These are phyloP conservation scores for Lasiodiplodia theobromae DNA, from an alignment of 2,329 filamentous ascomycete genomes.

Conservation along the genomic window DNA sequence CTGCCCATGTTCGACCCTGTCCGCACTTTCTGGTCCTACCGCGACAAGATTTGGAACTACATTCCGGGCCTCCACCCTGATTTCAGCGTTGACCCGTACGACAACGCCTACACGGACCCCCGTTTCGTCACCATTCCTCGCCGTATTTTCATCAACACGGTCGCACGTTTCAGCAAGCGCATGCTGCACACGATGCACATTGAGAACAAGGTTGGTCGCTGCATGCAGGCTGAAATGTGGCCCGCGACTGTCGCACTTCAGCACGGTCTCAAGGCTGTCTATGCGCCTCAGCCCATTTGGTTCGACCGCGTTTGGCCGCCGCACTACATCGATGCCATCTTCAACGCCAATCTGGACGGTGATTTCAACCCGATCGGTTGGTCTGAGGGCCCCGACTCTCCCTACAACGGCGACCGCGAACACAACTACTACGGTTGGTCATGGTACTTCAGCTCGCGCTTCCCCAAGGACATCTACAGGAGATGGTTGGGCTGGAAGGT, in stretches of 20 bases:
- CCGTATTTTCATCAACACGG: slow-evolving; percentile 87
- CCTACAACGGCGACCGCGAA: slow-evolving; percentile 71
- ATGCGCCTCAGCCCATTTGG: slow-evolving; percentile 86
- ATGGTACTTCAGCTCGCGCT: slow-evolving; percentile 91
- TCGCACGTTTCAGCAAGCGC: slow-evolving; percentile 80
- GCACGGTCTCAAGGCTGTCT: slow-evolving; percentile 92
- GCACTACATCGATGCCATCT: slow-evolving; percentile 76
- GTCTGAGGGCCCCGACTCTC: slow-evolving; percentile 51
- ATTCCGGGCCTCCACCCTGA: slow-evolving; percentile 70
- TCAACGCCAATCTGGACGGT: slow-evolving; percentile 75
- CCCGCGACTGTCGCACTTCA: slow-evolving; percentile 85
- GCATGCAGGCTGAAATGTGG: slow-evolving; percentile 98
- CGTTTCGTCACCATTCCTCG: slow-evolving; percentile 64
- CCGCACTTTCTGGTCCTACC: slow-evolving; percentile 76
- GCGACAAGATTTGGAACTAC: slow-evolving; percentile 60
- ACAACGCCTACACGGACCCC: slow-evolving; percentile 61
- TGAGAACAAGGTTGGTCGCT: slow-evolving; percentile 86
- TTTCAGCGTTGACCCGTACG: slow-evolving; percentile 79
- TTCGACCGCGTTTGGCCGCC: slow-evolving; percentile 87
- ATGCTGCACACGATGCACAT: slow-evolving; percentile 88
- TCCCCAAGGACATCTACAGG: slow-evolving; percentile 80
- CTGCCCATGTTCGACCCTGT: slow-evolving; percentile 92
- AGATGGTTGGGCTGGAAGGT: slow-evolving; percentile 86
- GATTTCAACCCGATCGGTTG: slow-evolving; percentile 64
- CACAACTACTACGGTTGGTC: slow-evolving; percentile 86